These are phyloP conservation scores for Pythium volutum DNA, from an alignment of 352 stramenopile genomes.

Conservation along the genomic window DNA sequence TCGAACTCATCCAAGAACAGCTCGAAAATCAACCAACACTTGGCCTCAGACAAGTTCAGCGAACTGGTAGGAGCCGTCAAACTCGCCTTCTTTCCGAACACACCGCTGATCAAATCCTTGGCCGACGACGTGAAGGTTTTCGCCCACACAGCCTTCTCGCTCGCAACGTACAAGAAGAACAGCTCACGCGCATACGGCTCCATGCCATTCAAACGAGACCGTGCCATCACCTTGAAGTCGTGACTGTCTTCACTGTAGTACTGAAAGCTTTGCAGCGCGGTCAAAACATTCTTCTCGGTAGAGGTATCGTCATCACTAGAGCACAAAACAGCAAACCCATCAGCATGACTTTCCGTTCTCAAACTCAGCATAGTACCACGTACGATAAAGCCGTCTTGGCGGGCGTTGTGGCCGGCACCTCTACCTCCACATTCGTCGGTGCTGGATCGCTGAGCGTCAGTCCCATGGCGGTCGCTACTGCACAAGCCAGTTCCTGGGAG, in stretches of 20 bases:
- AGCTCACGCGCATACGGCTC: constrained; percentile 25
- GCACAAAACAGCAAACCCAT: not conserved
- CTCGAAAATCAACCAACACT: constrained; percentile 17
- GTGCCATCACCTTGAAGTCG: not conserved
- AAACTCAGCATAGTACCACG: not conserved
- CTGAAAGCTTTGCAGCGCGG: not conserved
- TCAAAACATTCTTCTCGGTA: not conserved
- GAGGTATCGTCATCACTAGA: constrained; percentile 11
- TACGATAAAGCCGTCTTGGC: not conserved
- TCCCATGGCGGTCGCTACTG: constrained; percentile 25
- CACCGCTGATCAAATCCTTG: not conserved
- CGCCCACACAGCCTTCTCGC: not conserved
- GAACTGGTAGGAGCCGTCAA: not conserved
- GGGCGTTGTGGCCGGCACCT: not conserved
- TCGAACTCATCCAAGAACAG: constrained; percentile 38
- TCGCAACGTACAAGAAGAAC: constrained; percentile 18
- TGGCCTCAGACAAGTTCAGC: not conserved
- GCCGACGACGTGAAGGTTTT: not conserved
- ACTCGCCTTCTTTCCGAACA: not conserved
- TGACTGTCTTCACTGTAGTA: not conserved
- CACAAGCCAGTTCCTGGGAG: constrained; percentile 8
- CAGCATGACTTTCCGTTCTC: not conserved
- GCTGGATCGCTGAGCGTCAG: constrained; percentile 29
- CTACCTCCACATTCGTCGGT: constrained; percentile 20
- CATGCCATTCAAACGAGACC: constrained; percentile 7